Conservation (phyloP, 352 stramenopile genomes). For the Globisporangium splendens region DNA sequence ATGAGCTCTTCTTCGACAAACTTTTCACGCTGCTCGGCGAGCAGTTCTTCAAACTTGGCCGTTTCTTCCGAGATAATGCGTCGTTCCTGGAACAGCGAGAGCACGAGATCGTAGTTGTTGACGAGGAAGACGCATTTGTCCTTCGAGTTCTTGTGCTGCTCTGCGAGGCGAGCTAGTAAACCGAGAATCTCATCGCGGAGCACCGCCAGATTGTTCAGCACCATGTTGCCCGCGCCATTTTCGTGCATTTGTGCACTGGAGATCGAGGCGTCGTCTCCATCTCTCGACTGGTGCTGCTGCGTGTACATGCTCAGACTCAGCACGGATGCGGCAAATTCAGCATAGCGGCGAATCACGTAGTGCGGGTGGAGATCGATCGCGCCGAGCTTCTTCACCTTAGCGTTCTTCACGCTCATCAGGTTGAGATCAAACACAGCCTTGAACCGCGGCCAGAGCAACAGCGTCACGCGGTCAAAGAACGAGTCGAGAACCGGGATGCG, state of each 20-base stretch:
- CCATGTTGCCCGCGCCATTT: slow-evolving; percentile 89
- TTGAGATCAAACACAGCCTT: slow-evolving; percentile 97
- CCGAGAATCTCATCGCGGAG: slow-evolving; percentile 80
- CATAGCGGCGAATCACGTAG: slow-evolving; percentile 96
- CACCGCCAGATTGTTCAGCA: slow-evolving; percentile 89
- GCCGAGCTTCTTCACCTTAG: slow-evolving; percentile 89
- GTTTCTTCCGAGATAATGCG: slow-evolving; percentile 93
- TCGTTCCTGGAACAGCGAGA: slow-evolving; percentile 94
- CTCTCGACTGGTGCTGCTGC: slow-evolving; percentile 28
- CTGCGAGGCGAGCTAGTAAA: slow-evolving; percentile 82
- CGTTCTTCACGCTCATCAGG: slow-evolving; percentile 87
- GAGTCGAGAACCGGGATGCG: slow-evolving; percentile 91
- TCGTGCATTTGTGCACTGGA: slow-evolving; percentile 77
- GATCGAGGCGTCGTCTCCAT: slow-evolving; percentile 29
- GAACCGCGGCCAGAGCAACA: slow-evolving; percentile 96
- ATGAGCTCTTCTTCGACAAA: slow-evolving; percentile 97
- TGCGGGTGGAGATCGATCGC: slow-evolving; percentile 95
- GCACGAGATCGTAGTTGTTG: slow-evolving; percentile 97
- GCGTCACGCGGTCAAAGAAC: slow-evolving; percentile 95
- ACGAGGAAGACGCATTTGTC: slow-evolving; percentile 97
- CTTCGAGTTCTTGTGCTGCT: slow-evolving; percentile 91
- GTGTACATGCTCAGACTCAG: slow-evolving; percentile 88
- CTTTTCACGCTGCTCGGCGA: slow-evolving; percentile 91
- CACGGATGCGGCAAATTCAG: slow-evolving; percentile 96
- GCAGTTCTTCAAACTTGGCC: slow-evolving; percentile 91